phyloP scores from a whole-genome alignment of 2,329 filamentous ascomycete genomes.

The Sporothrix mexicana region DNA sequence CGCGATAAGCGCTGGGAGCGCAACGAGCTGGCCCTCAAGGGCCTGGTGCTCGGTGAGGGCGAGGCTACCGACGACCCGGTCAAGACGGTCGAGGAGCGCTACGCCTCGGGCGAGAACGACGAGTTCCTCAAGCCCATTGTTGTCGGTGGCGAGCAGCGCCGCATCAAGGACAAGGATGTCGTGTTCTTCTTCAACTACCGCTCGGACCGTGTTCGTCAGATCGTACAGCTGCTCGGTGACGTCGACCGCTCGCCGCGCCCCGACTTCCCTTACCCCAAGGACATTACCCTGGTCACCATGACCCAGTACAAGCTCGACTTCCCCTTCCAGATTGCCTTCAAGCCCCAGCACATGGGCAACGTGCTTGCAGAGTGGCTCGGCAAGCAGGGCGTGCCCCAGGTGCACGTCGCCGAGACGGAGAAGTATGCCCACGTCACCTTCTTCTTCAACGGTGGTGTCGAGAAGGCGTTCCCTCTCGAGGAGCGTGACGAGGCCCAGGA shows the following conservation, averaged over 20 bases:
- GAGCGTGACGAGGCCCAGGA: constrained; percentile 81
- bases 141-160: constrained; percentile 81
- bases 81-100: constrained; percentile 83
- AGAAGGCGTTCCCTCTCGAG: constrained; percentile 94
- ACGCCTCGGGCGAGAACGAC: constrained; percentile 86
- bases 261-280: constrained; percentile 90
- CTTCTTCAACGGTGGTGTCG: constrained; percentile 99
- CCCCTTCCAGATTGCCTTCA: constrained; percentile 89
- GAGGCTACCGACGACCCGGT: constrained; percentile 85
- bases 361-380: constrained; percentile 97
- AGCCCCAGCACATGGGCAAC: constrained; percentile 94
- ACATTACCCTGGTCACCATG: constrained; percentile 90
- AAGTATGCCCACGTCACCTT: constrained; percentile 99
- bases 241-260: constrained; percentile 89
- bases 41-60: constrained; percentile 82
- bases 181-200: constrained; percentile 99
- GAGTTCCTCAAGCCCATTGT: constrained; percentile 99
- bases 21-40: constrained; percentile 87
- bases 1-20: constrained; percentile 99
- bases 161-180: constrained; percentile 90
- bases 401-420: constrained; percentile 97
- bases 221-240: constrained; percentile 91
- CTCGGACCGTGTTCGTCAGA: constrained; percentile 94
- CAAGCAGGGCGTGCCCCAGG: constrained; percentile 88
- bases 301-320: constrained; percentile 97